These are phyloP conservation scores for Lactarius quietus DNA, from an alignment of 768 basidiomycete species.

Conservation along the genomic window DNA sequence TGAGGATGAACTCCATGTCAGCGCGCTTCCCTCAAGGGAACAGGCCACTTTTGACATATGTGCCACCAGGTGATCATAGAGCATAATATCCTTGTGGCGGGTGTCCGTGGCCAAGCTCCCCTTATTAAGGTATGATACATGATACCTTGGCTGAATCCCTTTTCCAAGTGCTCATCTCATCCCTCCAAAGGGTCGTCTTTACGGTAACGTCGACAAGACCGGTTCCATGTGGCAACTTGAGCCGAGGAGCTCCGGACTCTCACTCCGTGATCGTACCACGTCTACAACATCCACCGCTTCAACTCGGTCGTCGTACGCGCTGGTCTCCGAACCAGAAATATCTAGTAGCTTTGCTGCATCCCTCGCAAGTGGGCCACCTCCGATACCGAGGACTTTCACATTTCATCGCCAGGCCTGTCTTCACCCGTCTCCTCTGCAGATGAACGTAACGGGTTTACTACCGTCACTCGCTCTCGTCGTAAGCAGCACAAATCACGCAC, in stretches of 20 bases:
- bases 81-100: conserved; percentile 65
- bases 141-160: conserved; percentile 20
- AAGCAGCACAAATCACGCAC: conserved; percentile 45
- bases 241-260: conserved; percentile 51
- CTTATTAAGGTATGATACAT: conserved; percentile 60
- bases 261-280: conserved; percentile 66
- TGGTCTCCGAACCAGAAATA: conserved; percentile 81
- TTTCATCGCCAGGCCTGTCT: conserved; percentile 54
- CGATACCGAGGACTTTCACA: conserved; percentile 60
- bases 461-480: conserved; percentile 18
- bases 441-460: conserved; percentile 27
- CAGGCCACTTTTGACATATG: conserved; percentile 6
- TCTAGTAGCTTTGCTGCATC: conserved; percentile 84
- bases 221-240: conserved; percentile 81
- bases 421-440: conserved; percentile 63
- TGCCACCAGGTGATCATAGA: conserved; percentile 65
- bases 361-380: conserved; percentile 68
- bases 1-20: conserved; percentile 63
- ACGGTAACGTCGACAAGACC: conserved; percentile 60
- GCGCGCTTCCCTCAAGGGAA: conserved; percentile 4
- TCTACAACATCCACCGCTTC: conserved; percentile 73
- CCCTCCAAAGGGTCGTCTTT: conserved; percentile 61
- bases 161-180: not conserved
- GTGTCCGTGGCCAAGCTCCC: conserved; percentile 64
- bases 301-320: conserved; percentile 76